Evolutionary conservation across 139 green algal species (phyloP).

Genomic region (Closterium sp.): DNA sequence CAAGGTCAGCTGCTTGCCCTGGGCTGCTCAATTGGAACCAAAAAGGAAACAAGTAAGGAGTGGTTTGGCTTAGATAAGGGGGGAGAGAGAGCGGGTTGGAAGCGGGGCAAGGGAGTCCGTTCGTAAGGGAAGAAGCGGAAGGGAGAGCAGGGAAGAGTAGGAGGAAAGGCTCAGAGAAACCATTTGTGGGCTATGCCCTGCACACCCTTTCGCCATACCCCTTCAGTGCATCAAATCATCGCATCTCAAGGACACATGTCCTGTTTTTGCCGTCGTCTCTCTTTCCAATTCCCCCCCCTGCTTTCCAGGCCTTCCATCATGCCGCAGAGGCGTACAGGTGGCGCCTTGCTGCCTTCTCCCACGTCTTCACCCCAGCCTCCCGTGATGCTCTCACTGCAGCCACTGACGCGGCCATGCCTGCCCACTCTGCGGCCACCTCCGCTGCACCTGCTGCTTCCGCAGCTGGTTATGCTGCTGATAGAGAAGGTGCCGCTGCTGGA

Average conservation of each 20-base stretch:
- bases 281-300: background rate
- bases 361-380: background rate
- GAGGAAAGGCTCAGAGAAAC: too few species aligned
- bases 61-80: too few species aligned
- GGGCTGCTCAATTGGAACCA: too few species aligned
- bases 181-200: too few species aligned
- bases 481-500: too few species aligned
- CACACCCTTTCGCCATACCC: too few species aligned
- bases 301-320: background rate
- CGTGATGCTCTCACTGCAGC: background rate
- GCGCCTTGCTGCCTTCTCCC: background rate
- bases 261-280: background rate
- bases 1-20: background rate
- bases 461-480: background rate
- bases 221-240: too few species aligned
- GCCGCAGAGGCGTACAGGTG: background rate
- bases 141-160: too few species aligned
- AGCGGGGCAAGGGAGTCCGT: too few species aligned
- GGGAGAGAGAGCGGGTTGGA: too few species aligned
- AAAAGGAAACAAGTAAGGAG: too few species aligned
- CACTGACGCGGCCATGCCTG: background rate
- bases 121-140: too few species aligned
- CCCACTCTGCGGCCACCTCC: background rate
- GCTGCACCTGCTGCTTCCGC: background rate
- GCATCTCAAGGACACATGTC: background rate